A percentile compares a stretch with the other conserved stretches of the same genome.
Conservation (phyloP, 495 filamentous ascomycete genomes). For the Cercophora scortea region DNA sequence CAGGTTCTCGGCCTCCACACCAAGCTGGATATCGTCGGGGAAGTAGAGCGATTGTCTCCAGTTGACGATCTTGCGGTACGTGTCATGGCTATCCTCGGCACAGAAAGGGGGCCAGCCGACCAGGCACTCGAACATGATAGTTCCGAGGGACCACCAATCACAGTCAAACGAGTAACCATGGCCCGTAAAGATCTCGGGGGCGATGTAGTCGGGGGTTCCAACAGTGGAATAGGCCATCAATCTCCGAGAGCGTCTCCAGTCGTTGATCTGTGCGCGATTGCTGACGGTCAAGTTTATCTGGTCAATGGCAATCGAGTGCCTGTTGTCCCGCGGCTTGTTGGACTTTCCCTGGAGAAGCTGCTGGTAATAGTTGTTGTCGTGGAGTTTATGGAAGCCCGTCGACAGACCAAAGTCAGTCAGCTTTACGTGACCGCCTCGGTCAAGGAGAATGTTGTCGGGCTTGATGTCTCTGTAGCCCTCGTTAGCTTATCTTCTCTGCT, state of each 20-base stretch:
- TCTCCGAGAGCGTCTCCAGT: slow-evolving; percentile 91
- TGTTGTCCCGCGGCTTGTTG: slow-evolving; percentile 60
- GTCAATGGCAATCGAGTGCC: slow-evolving; percentile 89
- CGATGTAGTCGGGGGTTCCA: slow-evolving; percentile 97
- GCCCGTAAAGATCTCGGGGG: slow-evolving; percentile 94
- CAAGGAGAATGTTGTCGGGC: slow-evolving; percentile 95
- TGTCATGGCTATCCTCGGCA: slow-evolving; percentile 93
- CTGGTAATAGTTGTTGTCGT: slow-evolving; percentile 97
- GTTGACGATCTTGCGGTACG: slow-evolving; percentile 98
- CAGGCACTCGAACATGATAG: slow-evolving; percentile 99
- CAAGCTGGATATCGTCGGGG: slow-evolving; percentile 85
- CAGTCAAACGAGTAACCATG: slow-evolving; percentile 93
- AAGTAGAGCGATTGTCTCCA: slow-evolving; percentile 95
- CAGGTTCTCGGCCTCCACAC: slow-evolving; percentile 77
- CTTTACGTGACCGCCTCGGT: slow-evolving; percentile 94
- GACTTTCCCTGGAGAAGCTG: slow-evolving; percentile 81
- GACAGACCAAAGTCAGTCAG: slow-evolving; percentile 97
- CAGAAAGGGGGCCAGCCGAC: slow-evolving; percentile 99
- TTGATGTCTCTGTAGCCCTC: slow-evolving; percentile 76
- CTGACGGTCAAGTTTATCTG: slow-evolving; percentile 98
- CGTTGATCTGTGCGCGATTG: slow-evolving; percentile 94
- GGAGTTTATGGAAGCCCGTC: slow-evolving; percentile 93
- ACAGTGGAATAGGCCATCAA: slow-evolving; percentile 98
- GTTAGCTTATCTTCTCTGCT: not conserved
- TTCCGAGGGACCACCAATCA: slow-evolving; percentile 98